Evolutionary conservation across 2,329 filamentous ascomycete species (phyloP).

Genomic region (Trichophyton schoenleinii): DNA sequence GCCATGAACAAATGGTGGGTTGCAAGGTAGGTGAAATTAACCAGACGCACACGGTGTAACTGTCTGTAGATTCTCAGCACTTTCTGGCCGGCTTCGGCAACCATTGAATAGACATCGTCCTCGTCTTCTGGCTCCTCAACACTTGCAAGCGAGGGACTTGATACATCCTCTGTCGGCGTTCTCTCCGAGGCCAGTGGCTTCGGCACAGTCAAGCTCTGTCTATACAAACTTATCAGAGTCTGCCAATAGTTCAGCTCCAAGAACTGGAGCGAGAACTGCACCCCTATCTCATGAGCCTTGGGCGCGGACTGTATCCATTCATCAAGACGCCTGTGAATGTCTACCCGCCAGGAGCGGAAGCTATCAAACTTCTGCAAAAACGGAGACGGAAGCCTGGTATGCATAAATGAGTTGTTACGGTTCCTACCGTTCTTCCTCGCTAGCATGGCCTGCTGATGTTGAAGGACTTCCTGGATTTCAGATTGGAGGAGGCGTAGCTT

Average conservation of each 20-base stretch:
- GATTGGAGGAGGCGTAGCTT: constrained; percentile 78
- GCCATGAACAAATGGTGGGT: constrained; percentile 97
- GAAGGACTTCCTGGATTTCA: constrained; percentile 85
- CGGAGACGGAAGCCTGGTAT: constrained; percentile 66
- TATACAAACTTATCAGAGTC: constrained; percentile 87
- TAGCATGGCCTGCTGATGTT: constrained; percentile 78
- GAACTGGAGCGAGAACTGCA: constrained; percentile 80
- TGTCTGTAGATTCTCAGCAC: constrained; percentile 84
- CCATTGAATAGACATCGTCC: constrained; percentile 83
- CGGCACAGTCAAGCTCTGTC: constrained; percentile 78
- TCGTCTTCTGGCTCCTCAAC: constrained; percentile 52
- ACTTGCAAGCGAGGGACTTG: constrained; percentile 40
- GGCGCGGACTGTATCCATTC: constrained; percentile 82
- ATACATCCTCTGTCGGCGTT: constrained; percentile 45
- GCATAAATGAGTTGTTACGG: constrained; percentile 56
- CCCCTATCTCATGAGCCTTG: constrained; percentile 64
- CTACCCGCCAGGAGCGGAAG: constrained; percentile 75
- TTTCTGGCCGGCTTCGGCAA: constrained; percentile 87
- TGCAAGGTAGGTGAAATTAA: constrained; percentile 91
- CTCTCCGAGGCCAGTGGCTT: constrained; percentile 71
- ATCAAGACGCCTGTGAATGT: constrained; percentile 70
- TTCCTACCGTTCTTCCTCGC: constrained; percentile 53
- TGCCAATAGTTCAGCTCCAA: constrained; percentile 97
- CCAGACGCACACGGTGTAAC: constrained; percentile 71
- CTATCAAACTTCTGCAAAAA: constrained; percentile 74